These are phyloP conservation scores for Fusarium palustre DNA, from an alignment of 2,329 filamentous ascomycete species.

Conservation along the genomic window DNA sequence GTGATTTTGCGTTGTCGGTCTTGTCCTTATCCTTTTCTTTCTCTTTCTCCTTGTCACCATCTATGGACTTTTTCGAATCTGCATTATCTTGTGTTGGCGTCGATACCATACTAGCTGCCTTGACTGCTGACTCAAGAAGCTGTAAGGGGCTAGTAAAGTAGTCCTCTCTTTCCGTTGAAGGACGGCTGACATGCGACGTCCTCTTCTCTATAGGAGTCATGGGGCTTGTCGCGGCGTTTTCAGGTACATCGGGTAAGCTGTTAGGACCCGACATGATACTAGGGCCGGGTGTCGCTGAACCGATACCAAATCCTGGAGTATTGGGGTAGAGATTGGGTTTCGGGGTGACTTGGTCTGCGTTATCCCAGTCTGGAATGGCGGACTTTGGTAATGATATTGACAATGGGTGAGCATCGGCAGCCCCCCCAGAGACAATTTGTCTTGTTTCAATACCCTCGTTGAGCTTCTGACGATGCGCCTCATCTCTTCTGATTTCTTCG, in stretches of 20 bases:
- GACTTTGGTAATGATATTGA: slow-evolving; percentile 64
- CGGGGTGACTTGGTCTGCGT: slow-evolving; percentile 64
- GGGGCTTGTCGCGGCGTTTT: slow-evolving; percentile 58
- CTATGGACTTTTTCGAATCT: slow-evolving; percentile 63
- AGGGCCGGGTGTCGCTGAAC: slow-evolving; percentile 74
- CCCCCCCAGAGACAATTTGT: slow-evolving; percentile 56
- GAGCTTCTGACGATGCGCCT: slow-evolving; percentile 75
- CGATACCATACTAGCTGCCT: slow-evolving; percentile 61
- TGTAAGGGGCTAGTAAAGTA: slow-evolving; percentile 78
- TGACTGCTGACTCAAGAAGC: slow-evolving; percentile 60
- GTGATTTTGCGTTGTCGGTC: slow-evolving; percentile 66
- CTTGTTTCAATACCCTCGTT: slow-evolving; percentile 72
- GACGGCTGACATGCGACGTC: slow-evolving; percentile 66
- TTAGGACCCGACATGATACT: slow-evolving; percentile 42
- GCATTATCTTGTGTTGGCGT: slow-evolving; percentile 60
- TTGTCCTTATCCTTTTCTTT: slow-evolving; percentile 61
- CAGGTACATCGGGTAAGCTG: slow-evolving; percentile 60
- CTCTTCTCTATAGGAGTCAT: slow-evolving; percentile 65
- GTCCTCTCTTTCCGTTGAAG: slow-evolving; percentile 75
- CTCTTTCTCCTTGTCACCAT: slow-evolving; percentile 59
- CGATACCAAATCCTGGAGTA: slow-evolving; percentile 83
- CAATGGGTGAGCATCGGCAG: slow-evolving; percentile 67
- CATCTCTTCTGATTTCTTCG: slow-evolving; percentile 88
- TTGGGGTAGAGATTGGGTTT: slow-evolving; percentile 70
- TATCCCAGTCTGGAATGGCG: slow-evolving; percentile 52